Evolutionary conservation across 2,329 filamentous ascomycete species (phyloP), one percentile per base, ranked within the genome.

Genomic region (Nemania abortiva): DNA sequence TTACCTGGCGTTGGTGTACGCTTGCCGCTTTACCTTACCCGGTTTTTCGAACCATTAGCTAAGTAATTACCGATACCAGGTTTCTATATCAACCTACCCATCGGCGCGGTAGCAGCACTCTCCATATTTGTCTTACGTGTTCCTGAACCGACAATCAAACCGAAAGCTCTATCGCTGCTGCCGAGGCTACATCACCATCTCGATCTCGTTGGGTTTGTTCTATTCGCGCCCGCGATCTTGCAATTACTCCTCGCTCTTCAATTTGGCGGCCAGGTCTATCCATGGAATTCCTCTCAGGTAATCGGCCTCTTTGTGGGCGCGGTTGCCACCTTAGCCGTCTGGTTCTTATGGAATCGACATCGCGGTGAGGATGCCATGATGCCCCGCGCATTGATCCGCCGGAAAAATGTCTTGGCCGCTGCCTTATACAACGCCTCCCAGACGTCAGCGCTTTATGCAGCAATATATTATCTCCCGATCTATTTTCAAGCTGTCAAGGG

Each of bases 401-500:
- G 67, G n/a, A 56, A 59, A 10, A 60, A 47, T 24, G 72, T 78
- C 0, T 68, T 54, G 24, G 27, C 68, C 5, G 52, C 63, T 18
- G 70, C 34, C 2, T 15, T 75, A 2, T 70, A 63, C 50, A 56
- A 73, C 0, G 72, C 73, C 18, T 75, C 74, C 18, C 62, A 68
- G 29, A 57, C 74, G 0, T 53, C 69, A 7, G 57, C 66, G 6
- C 65, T 73, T 4, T 76, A 73, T 45, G 70, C 74, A 3, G 29
- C 55, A 3, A 62, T 56, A 7, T 74, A 58, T 50, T 74, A 68
- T 53, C 68, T 78, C 6, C 76, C 77, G 1, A 68, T 79, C 34
- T 78, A 75, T 72, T 77, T 80, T 74, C 73, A 80, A 69, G 66
- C 77, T 65, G 61, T 81, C 58, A 71, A 67, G n/a, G 68, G 63